Evolutionary conservation across 768 basidiomycete species (phyloP), one percentile per base, ranked within the genome.

Genomic region (Pholiota microspora): DNA sequence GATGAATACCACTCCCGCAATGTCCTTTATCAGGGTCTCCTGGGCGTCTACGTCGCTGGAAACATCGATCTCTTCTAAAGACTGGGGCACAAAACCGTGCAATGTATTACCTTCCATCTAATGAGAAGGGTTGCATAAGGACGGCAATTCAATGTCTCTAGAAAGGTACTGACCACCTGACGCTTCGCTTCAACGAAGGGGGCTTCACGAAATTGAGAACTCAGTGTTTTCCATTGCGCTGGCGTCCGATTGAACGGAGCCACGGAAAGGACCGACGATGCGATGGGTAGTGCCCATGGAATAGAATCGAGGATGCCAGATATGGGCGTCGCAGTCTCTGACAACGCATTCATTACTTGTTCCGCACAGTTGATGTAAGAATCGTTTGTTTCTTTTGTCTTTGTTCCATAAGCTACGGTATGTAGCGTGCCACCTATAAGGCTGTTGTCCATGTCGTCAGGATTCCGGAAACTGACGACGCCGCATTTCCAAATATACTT

Each of bases 161-260:
- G 16, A 36, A 36, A 18, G 7, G 10, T 31, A 12, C 54, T 44
- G 18, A 67, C 66, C 36, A 61, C 50, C 9, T 31, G 32, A 18
- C 54, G 67, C 31, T 62, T 51, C 2, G 54, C 54, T 23, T 59
- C 48, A 12, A n/a, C 27, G 35, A 66, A 76, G 0, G 76, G 77
- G 10, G 64, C 62, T 18, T 75, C 69, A 23, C 68, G 62, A 65
- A 77, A 71, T 27, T 67, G 62, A 4, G 63, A 44, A 10, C 65
- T 64, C 10, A 67, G 59, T 47, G 62, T 64, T 27, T 67, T 66
- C 82, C 81, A 83, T 3, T 60, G 50, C 1, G 31, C 58, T 0
- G 76, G 78, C 40, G 78, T 74, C 18, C 70, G 71, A 59, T 75
- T 71, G 72, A 84, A 84, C 0, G 71, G 71, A 0, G 77, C 72